phyloP scores from a whole-genome alignment of 768 basidiomycete genomes.

The Brasilioporus rufonigricans region DNA sequence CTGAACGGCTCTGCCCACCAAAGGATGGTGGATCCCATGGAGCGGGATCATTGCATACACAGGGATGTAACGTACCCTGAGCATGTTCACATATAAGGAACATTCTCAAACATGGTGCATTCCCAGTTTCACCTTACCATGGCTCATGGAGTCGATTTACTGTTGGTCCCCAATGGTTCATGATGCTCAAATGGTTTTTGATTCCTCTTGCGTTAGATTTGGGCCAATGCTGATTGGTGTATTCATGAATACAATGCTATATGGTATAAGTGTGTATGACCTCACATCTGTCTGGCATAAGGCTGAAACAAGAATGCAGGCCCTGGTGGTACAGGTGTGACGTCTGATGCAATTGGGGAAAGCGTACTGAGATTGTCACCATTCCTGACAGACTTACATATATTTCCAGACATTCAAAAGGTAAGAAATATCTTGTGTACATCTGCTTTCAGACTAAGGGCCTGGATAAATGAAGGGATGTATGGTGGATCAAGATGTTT shows the following conservation, averaged over 20 bases:
- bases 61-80: neutral
- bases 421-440: slow-evolving; percentile 20
- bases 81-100: neutral
- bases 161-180: neutral
- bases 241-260: slow-evolving; percentile 17
- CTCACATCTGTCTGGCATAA: neutral
- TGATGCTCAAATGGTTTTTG: slow-evolving; percentile 20
- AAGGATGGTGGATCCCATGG: neutral
- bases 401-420: slow-evolving; percentile 44
- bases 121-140: neutral
- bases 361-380: neutral
- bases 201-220: slow-evolving; percentile 38
- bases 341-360: neutral
- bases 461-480: no score
- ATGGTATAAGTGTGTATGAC: slow-evolving; percentile 6
- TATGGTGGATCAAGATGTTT: no score
- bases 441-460: neutral
- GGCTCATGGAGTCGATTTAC: neutral
- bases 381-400: slow-evolving; percentile 40
- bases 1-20: no score
- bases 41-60: neutral
- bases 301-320: slow-evolving; percentile 3
- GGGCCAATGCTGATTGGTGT: slow-evolving; percentile 23
- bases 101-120: neutral
- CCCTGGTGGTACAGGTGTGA: slow-evolving; percentile 15